phyloP scores from a whole-genome alignment of 2,329 filamentous ascomycete species.

The Colletotrichum theobromicola region DNA sequence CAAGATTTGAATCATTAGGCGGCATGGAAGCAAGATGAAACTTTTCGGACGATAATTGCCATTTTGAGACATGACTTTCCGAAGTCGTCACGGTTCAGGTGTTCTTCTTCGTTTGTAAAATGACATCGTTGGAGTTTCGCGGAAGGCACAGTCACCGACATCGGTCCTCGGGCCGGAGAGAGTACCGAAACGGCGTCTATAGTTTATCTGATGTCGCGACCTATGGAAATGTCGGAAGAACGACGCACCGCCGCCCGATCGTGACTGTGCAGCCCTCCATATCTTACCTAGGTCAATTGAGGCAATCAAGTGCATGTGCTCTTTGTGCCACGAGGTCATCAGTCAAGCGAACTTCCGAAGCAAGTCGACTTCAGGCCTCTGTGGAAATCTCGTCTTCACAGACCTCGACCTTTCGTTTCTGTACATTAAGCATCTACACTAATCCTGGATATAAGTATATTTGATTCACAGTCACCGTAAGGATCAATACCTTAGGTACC shows the following conservation, averaged over 20 bases:
- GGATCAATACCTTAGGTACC: too few species aligned
- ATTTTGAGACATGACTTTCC: neutral
- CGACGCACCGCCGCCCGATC: fast-evolving
- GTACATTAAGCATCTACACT: neutral
- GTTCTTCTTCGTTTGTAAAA: neutral
- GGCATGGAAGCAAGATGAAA: neutral
- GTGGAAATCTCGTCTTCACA: neutral
- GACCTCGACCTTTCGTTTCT: neutral
- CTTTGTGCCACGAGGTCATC: neutral
- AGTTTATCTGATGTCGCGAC: neutral
- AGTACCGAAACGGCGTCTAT: neutral
- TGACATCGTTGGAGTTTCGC: neutral
- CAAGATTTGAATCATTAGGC: neutral
- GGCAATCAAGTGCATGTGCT: neutral
- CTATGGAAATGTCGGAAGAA: neutral
- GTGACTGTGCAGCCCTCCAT: fast-evolving
- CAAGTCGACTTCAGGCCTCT: neutral
- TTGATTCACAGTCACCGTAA: too few species aligned
- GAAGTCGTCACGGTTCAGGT: neutral
- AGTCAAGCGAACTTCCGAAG: neutral
- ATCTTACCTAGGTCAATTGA: neutral
- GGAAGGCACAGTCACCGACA: neutral
- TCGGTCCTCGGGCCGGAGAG: neutral
- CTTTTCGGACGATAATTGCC: neutral
- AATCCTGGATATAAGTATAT: neutral